Conservation (phyloP, 305 asterid genomes). For the Fraxinus latifolia region DNA sequence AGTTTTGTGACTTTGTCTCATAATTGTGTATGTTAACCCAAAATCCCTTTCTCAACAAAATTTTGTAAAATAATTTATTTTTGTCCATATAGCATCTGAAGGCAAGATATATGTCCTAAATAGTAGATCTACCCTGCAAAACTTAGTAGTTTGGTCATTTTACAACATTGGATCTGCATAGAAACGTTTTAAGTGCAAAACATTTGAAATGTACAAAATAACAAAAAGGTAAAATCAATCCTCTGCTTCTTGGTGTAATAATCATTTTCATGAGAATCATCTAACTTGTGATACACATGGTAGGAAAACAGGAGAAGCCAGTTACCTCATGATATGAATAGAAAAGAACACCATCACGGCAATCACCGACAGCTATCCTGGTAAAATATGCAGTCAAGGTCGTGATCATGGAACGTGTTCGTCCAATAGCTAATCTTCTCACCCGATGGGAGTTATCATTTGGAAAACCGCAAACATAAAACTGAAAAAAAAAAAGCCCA, state of each 20-base stretch:
- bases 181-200: background rate
- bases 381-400: slow-evolving; percentile 75
- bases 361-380: slow-evolving; percentile 97
- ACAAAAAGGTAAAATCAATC: background rate
- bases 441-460: slow-evolving; percentile 67
- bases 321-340: slow-evolving; percentile 83
- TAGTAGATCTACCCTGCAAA: background rate
- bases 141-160: background rate
- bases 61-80: background rate
- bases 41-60: background rate
- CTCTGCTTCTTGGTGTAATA: background rate
- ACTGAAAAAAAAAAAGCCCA: slow-evolving; percentile 46
- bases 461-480: slow-evolving; percentile 80
- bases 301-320: slow-evolving; percentile 10
- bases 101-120: background rate
- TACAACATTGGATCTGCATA: background rate
- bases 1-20: background rate
- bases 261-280: background rate
- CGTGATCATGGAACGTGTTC: slow-evolving; percentile 78
- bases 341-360: slow-evolving; percentile 95
- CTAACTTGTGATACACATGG: background rate
- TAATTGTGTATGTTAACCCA: background rate
- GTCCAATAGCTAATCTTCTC: slow-evolving; percentile 60
- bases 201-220: background rate
- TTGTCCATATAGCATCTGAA: background rate